A percentile compares a stretch with the other conserved stretches of the same genome.
Evolutionary conservation across 768 basidiomycete genomes (phyloP).

Genomic region (Boletus rufocinnamomeus): DNA sequence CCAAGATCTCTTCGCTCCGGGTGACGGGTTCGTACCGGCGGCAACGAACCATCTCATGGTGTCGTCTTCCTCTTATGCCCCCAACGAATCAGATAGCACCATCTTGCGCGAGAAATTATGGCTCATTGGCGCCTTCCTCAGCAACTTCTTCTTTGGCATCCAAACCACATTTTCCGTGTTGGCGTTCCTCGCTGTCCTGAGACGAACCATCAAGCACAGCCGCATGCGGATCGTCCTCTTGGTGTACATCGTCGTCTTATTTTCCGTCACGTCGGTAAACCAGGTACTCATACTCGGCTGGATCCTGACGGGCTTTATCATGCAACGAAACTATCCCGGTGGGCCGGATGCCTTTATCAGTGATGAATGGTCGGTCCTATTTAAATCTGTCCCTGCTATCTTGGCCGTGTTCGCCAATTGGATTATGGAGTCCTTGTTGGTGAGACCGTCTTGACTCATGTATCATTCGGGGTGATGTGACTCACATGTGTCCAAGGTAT

Average conservation of each 20-base stretch:
- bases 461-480: no score
- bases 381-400: not conserved
- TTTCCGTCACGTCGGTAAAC: constrained; percentile 22
- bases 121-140: constrained; percentile 14
- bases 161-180: constrained; percentile 4
- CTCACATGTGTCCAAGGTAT: no score
- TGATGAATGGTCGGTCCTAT: constrained; percentile 8
- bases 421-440: constrained; percentile 13
- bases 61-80: not conserved
- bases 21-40: not conserved
- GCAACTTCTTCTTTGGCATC: constrained; percentile 17
- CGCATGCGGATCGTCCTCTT: not conserved
- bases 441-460: not conserved
- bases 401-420: constrained; percentile 9
- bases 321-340: constrained; percentile 30
- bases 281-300: constrained; percentile 15
- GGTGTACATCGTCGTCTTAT: constrained; percentile 3
- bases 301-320: constrained; percentile 29
- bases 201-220: not conserved
- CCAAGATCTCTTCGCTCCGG: not conserved
- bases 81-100: constrained; percentile 1
- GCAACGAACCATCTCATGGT: not conserved
- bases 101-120: constrained; percentile 16
- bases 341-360: constrained; percentile 29
- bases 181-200: constrained; percentile 3